A percentile compares a stretch with the other conserved stretches of the same genome.
These are phyloP conservation scores for Phoma sp. DNA, from an alignment of 2,329 filamentous ascomycete species.

Conservation along the genomic window DNA sequence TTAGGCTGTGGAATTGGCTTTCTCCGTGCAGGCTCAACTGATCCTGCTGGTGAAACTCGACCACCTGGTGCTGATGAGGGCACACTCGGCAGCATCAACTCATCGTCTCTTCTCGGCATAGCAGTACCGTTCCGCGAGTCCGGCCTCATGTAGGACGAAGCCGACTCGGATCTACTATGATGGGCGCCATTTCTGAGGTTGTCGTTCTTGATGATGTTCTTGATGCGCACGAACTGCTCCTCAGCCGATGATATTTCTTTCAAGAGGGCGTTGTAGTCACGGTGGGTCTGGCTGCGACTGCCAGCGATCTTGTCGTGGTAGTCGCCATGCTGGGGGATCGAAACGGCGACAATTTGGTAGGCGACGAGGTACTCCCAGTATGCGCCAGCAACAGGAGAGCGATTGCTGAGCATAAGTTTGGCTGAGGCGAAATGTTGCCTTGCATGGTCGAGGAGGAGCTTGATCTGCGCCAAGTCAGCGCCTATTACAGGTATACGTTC, in stretches of 20 bases:
- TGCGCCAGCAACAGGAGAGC: constrained; percentile 71
- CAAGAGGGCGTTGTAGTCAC: constrained; percentile 51
- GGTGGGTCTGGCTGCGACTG: constrained; percentile 59
- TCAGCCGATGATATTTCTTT: constrained; percentile 47
- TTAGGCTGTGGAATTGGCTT: constrained; percentile 67
- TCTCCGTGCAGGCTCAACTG: constrained; percentile 31
- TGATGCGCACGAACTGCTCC: constrained; percentile 56
- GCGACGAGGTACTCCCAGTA: constrained; percentile 86
- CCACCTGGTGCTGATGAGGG: constrained; percentile 31
- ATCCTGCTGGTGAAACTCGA: constrained; percentile 27
- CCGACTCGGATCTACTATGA: constrained; percentile 25
- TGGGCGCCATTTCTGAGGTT: constrained; percentile 65
- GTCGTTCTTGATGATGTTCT: constrained; percentile 60
- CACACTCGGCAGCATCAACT: constrained; percentile 47
- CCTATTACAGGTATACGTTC: background rate
- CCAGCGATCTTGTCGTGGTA: constrained; percentile 68
- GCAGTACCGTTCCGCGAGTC: constrained; percentile 28
- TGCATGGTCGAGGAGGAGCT: constrained; percentile 51
- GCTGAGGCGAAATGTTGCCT: constrained; percentile 57
- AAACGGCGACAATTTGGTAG: constrained; percentile 77
- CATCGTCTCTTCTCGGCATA: constrained; percentile 32
- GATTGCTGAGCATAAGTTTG: constrained; percentile 55
- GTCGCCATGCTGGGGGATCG: constrained; percentile 78
- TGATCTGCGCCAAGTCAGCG: constrained; percentile 45
- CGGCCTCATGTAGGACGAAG: constrained; percentile 19